Percentiles rank a stretch among this genome's conserved stretches.
phyloP scores from a whole-genome alignment of 371 early-diverging fungal genomes.

The Syncephalis plumigaleata region DNA sequence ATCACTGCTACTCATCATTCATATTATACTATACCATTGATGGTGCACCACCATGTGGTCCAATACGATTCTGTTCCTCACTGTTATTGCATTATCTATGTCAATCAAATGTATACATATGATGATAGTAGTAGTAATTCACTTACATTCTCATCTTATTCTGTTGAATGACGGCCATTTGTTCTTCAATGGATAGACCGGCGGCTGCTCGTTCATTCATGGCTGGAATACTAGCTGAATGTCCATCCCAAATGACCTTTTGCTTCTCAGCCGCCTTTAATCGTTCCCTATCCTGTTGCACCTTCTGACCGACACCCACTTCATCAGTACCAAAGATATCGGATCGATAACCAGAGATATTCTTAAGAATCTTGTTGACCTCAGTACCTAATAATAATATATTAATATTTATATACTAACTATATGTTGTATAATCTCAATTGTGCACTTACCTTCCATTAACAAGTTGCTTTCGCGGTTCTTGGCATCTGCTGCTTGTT shows the following conservation, averaged over 20 bases:
- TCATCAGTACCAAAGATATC: slow-evolving; percentile 68
- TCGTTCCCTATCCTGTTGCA: slow-evolving; percentile 5
- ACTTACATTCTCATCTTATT: slow-evolving; percentile 18
- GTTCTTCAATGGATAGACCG: slow-evolving; percentile 40
- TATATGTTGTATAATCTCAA: too few relatives aligned
- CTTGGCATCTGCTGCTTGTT: slow-evolving; percentile 54
- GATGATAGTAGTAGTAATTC: too few relatives aligned
- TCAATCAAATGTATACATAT: not conserved
- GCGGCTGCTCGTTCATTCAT: slow-evolving; percentile 41
- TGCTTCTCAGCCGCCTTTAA: slow-evolving; percentile 14
- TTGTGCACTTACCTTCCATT: slow-evolving; percentile 24
- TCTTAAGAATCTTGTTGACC: slow-evolving; percentile 52
- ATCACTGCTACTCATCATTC: too few relatives aligned
- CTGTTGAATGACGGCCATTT: slow-evolving; percentile 34
- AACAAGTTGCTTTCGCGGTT: slow-evolving; percentile 61
- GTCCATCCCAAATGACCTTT: slow-evolving; percentile 56
- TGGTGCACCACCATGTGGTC: not conserved
- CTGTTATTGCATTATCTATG: not conserved
- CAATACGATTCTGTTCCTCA: not conserved
- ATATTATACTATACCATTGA: too few relatives aligned
- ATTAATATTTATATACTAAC: not conserved
- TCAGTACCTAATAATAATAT: slow-evolving; percentile 27
- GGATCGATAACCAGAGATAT: slow-evolving; percentile 48
- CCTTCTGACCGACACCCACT: slow-evolving; percentile 24
- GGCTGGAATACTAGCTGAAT: slow-evolving; percentile 39